Base-by-base conservation (phyloP, 148 eudicot genomes). In the Diospyros kaki region DNA sequence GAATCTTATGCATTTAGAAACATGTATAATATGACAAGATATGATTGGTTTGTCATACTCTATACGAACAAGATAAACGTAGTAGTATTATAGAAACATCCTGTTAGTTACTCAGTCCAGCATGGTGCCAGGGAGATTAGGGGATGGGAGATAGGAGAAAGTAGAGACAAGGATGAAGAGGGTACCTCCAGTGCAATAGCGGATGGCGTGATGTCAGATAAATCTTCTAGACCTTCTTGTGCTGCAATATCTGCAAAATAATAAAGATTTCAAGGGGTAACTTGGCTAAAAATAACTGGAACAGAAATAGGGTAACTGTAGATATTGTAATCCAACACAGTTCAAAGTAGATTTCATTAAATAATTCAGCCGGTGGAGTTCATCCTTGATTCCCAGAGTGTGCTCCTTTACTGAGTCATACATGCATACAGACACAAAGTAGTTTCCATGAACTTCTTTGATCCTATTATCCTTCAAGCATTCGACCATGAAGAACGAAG, bases 131-230 rank as follows among this genome's bases (percentile, higher is more conserved):
- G 28, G 28, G 28, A 28, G 28, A 28, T 28, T 28, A 28, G 28
- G 15, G 1, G 48, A 0, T 28, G 0, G 50, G 15, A 4, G 48
- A 0, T 28, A 28, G 50, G 13, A 4, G 48, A 0, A 17, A 45
- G n/a, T 39, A 7, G 53, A 64, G 71, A 50, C 42, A 75, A 63
- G 52, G 62, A 56, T 39, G 53, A 55, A 52, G 48, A 75, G 28
- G 61, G 66, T 15, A 86, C 90, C 87, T 87, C 86, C 18, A 87
- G 52, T 14, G 87, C 87, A 46, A 84, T 84, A 45, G 48, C 79
- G 71, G 82, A 78, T 50, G 90, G 87, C 2, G 85, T 82, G 73
- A 87, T 18, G 41, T 80, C 74, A 67, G 73, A 79, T 66, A 87
- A 77, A 79, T 82, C 90, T 60, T 76, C 74, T n/a, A 61, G 68